A percentile compares a stretch with the other conserved stretches of the same genome.
Evolutionary conservation across 192 early-diverging fungal genomes (phyloP).

Genomic region (Geosiphon pyriformis): DNA sequence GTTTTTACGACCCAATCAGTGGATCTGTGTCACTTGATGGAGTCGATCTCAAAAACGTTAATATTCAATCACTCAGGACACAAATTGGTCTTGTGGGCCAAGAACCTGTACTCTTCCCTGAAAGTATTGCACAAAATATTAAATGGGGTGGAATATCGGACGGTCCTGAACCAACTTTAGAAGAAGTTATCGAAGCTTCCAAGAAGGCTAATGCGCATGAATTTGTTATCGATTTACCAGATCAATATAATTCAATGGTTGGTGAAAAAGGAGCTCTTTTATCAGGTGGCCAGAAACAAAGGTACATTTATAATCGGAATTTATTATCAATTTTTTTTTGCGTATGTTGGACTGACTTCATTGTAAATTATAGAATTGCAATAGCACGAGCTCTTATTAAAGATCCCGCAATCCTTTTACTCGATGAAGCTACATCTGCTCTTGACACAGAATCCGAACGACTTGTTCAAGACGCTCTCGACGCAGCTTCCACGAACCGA

Average conservation of each 20-base stretch:
- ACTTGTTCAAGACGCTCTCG: conserved; percentile 34
- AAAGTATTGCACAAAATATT: conserved; percentile 71
- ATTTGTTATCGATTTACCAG: conserved; percentile 66
- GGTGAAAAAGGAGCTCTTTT: conserved; percentile 77
- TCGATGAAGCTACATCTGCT: conserved; percentile 43
- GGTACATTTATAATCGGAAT: conserved; percentile 25
- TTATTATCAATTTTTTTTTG: too few relatives aligned
- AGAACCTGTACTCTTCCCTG: conserved; percentile 78
- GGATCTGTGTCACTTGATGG: conserved; percentile 68
- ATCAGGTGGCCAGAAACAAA: conserved; percentile 88
- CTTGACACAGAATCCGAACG: conserved; percentile 28
- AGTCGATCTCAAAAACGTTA: conserved; percentile 47
- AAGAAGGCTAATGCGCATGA: conserved; percentile 67
- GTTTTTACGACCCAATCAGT: conserved; percentile 65
- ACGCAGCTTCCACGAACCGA: conserved; percentile 23
- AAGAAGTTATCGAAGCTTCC: conserved; percentile 63
- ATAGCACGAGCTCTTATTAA: conserved; percentile 59
- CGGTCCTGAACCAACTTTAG: conserved; percentile 58
- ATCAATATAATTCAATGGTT: conserved; percentile 86
- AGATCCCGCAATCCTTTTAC: conserved; percentile 56
- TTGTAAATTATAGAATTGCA: conserved; percentile 47
- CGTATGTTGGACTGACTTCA: too few relatives aligned
- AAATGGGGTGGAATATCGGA: conserved; percentile 46
- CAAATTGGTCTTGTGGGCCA: conserved; percentile 72
- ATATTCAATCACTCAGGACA: conserved; percentile 57